A percentile compares a stretch with the other conserved stretches of the same genome.
Evolutionary conservation across 78 protist genomes (phyloP).

Genomic region (Tieghemostelium lacteum): DNA sequence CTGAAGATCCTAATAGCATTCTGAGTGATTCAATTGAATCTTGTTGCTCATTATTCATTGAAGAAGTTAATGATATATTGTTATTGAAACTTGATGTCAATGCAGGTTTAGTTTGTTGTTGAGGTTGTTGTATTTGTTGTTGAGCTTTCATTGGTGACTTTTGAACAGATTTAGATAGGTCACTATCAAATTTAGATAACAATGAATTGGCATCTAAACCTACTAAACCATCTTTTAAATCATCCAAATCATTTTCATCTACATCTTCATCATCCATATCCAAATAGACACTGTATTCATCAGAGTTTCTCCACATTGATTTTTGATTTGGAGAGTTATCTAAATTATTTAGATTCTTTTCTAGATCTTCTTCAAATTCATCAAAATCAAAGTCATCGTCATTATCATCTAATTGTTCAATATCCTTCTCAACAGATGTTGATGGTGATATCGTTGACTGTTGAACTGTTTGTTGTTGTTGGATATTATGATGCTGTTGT

Average conservation of each 20-base stretch:
- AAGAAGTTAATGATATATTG: no score
- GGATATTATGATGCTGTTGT: neutral
- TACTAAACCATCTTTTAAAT: constrained; percentile 48
- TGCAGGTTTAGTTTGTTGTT: neutral
- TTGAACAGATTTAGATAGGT: neutral
- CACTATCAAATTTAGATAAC: constrained; percentile 10
- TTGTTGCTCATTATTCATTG: no score
- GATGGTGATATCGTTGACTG: neutral
- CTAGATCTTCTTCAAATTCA: constrained; percentile 51
- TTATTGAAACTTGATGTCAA: neutral
- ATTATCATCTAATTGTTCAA: constrained; percentile 1
- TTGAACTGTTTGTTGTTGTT: neutral
- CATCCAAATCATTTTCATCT: constrained; percentile 35
- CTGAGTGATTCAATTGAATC: constrained; percentile 31
- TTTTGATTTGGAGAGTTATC: constrained; percentile 3
- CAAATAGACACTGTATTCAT: constrained; percentile 69
- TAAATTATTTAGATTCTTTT: constrained; percentile 18
- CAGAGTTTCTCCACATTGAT: constrained; percentile 44
- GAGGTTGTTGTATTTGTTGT: neutral
- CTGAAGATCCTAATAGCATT: constrained; percentile 1
- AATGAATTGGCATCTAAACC: constrained; percentile 42
- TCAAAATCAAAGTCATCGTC: constrained; percentile 42
- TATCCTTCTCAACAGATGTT: neutral
- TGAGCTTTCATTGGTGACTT: constrained; percentile 18
- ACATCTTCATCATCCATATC: constrained; percentile 56